Conservation (phyloP, 192 early-diverging fungal genomes). For the Dissophora globulifera region DNA sequence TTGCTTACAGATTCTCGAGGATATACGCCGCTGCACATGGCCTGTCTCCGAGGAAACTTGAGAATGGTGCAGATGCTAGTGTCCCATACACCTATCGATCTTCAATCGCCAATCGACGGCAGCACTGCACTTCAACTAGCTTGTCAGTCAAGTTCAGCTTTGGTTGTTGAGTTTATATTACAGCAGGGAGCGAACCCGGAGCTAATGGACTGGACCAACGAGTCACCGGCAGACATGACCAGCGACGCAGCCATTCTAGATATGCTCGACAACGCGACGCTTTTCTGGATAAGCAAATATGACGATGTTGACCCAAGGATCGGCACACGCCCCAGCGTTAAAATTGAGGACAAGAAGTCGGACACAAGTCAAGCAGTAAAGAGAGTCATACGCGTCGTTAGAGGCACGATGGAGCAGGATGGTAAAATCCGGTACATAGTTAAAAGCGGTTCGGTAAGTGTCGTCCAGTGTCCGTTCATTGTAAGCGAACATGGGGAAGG, state of each 20-base stretch:
- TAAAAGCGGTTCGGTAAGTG: slow-evolving; percentile 55
- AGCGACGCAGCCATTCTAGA: slow-evolving; percentile 39
- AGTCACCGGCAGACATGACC: slow-evolving; percentile 50
- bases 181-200: slow-evolving; percentile 41
- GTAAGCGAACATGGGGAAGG: no score
- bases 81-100: slow-evolving; percentile 13
- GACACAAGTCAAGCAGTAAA: not conserved
- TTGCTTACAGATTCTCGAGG: slow-evolving; percentile 42
- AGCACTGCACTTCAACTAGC: slow-evolving; percentile 57
- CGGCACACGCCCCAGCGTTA: no score
- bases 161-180: slow-evolving; percentile 45
- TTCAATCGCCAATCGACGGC: slow-evolving; percentile 46
- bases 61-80: slow-evolving; percentile 21
- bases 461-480: no score
- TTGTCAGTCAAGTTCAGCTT: slow-evolving; percentile 23
- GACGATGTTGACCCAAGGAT: no score
- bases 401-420: slow-evolving; percentile 35
- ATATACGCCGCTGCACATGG: slow-evolving; percentile 51
- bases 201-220: slow-evolving; percentile 47
- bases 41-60: slow-evolving; percentile 27
- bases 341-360: not conserved
- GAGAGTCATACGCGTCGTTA: slow-evolving; percentile 50
- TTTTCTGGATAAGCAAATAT: slow-evolving; percentile 23
- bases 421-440: slow-evolving; percentile 51
- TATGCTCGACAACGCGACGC: slow-evolving; percentile 44